phyloP scores from a whole-genome alignment of 2,329 filamentous ascomycete genomes.

The Diplodia intermedia region DNA sequence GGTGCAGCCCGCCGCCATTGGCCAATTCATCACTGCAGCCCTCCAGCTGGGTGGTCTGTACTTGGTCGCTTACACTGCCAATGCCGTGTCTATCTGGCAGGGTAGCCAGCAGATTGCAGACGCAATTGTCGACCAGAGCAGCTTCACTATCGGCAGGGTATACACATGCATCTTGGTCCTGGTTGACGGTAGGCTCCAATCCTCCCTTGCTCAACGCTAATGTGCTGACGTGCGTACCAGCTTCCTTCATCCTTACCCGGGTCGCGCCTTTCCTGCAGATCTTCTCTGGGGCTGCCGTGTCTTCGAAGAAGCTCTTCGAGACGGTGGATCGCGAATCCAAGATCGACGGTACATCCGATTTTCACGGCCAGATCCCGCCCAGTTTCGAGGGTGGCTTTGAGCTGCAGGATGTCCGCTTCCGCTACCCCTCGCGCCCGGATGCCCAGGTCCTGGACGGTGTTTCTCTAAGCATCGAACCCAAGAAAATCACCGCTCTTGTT shows the following conservation, averaged over 20 bases:
- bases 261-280: constrained; percentile 26
- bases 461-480: constrained; percentile 47
- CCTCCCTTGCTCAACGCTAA: background rate
- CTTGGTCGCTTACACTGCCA: constrained; percentile 21
- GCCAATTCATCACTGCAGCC: constrained; percentile 22
- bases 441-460: constrained; percentile 49
- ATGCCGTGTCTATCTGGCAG: constrained; percentile 27
- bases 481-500: constrained; percentile 48
- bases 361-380: constrained; percentile 6
- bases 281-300: constrained; percentile 9
- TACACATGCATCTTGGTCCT: constrained; percentile 12
- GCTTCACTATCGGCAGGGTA: constrained; percentile 19
- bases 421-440: constrained; percentile 51
- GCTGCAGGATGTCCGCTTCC: constrained; percentile 51
- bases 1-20: constrained; percentile 20
- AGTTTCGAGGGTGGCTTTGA: constrained; percentile 39
- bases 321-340: constrained; percentile 7
- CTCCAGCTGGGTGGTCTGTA: constrained; percentile 15
- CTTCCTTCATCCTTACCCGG: constrained; percentile 25
- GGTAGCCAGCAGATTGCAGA: constrained; percentile 26
- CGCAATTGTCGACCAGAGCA: background rate
- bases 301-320: constrained; percentile 20
- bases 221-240: background rate
- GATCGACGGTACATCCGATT: constrained; percentile 23
- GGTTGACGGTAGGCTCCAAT: constrained; percentile 8